A percentile compares a stretch with the other conserved stretches of the same genome.
phyloP scores from a whole-genome alignment of 177 flowering plant genomes.

The Vitis hybrid region DNA sequence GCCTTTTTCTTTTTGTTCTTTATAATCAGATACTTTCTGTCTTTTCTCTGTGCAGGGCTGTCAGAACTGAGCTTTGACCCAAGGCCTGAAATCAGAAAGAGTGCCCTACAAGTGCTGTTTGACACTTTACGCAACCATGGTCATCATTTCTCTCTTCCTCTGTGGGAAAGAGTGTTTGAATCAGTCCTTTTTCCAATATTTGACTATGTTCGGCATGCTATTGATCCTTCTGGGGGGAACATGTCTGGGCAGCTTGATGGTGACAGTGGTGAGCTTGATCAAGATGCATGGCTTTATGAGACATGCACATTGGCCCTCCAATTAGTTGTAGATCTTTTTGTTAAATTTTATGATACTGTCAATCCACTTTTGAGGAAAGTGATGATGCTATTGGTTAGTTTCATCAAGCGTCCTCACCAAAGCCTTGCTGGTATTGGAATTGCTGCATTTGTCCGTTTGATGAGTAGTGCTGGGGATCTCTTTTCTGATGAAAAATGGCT shows the following conservation, averaged over 20 bases:
- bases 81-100: constrained; percentile 85
- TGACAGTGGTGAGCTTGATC: constrained; percentile 70
- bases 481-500: constrained; percentile 95
- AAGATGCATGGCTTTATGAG: constrained; percentile 98
- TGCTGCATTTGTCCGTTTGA: constrained; percentile 93
- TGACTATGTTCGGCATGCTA: constrained; percentile 94
- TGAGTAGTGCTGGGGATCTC: constrained; percentile 89
- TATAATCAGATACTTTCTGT: background rate
- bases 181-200: constrained; percentile 95
- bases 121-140: constrained; percentile 93
- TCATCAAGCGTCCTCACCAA: constrained; percentile 92
- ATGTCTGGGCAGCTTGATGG: constrained; percentile 42
- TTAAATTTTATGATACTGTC: constrained; percentile 85
- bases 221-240: constrained; percentile 75
- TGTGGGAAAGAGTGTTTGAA: constrained; percentile 96
- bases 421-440: constrained; percentile 99
- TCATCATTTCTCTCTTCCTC: constrained; percentile 81
- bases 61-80: constrained; percentile 99
- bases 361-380: constrained; percentile 85
- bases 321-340: constrained; percentile 94
- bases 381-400: constrained; percentile 74
- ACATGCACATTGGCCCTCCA: constrained; percentile 96
- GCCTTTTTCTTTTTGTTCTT: too few species aligned
- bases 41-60: constrained; percentile 57
- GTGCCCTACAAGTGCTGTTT: constrained; percentile 88